Percentiles rank a stretch among this genome's conserved stretches.
These are phyloP conservation scores for Malus hybrid DNA, from an alignment of 331 rosid species.

Conservation along the genomic window DNA sequence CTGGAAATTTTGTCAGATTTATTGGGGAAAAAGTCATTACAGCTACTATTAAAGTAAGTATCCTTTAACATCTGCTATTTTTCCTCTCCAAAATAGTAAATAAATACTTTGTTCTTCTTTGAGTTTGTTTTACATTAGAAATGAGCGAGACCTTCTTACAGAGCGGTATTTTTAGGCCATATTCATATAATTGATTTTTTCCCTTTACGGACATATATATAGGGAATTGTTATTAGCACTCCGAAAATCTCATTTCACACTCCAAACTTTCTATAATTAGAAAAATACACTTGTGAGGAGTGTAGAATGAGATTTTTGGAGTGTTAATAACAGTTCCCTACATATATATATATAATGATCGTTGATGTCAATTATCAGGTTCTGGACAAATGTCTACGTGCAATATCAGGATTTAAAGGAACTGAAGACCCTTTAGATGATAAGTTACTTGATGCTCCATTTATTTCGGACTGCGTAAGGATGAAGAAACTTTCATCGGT, in stretches of 20 bases:
- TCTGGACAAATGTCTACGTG: slow-evolving; percentile 83
- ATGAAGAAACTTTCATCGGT: slow-evolving; percentile 90
- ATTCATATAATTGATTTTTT: not conserved
- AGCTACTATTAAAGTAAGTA: slow-evolving; percentile 56
- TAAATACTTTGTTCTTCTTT: too few relatives aligned
- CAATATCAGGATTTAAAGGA: slow-evolving; percentile 90
- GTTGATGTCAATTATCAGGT: slow-evolving; percentile 40
- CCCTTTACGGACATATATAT: not conserved
- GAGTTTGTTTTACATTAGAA: not conserved
- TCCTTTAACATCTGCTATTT: not conserved
- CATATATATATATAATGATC: not conserved
- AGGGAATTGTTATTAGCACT: too few relatives aligned
- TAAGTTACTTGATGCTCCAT: slow-evolving; percentile 59
- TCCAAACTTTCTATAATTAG: too few relatives aligned
- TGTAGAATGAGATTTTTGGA: too few relatives aligned
- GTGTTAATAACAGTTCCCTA: too few relatives aligned
- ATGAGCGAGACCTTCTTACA: not conserved
- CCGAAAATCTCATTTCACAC: too few relatives aligned
- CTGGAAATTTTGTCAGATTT: slow-evolving; percentile 29
- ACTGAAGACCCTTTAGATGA: slow-evolving; percentile 85
- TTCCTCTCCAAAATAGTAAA: too few relatives aligned
- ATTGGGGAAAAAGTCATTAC: slow-evolving; percentile 58
- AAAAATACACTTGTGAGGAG: too few relatives aligned
- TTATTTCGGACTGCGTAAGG: slow-evolving; percentile 76
- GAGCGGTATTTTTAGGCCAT: not conserved